phyloP scores from a whole-genome alignment of 1,139 yeast genomes.

The Hansenula lynferdii region DNA sequence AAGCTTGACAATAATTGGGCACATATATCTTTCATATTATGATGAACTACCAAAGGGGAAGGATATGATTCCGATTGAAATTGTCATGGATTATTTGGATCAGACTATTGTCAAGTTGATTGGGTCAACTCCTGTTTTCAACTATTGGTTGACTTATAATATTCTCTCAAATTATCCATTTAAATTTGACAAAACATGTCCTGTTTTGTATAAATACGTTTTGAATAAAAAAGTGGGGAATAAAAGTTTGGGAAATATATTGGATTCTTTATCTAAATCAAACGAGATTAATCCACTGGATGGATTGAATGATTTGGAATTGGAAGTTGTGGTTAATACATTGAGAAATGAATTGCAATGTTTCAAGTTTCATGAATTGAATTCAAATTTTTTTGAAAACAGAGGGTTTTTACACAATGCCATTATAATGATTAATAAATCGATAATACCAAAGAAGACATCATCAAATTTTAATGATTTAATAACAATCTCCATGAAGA shows the following conservation, averaged over 20 bases:
- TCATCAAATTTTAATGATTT: constrained; percentile 9
- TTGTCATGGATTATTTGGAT: constrained; percentile 10
- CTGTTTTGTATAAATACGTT: constrained; percentile 11
- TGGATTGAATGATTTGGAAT: constrained; percentile 1
- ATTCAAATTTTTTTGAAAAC: constrained; percentile 8
- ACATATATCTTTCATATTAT: constrained; percentile 13
- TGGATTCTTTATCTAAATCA: constrained; percentile 6
- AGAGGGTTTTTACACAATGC: constrained; percentile 17
- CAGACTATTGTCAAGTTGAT: neutral
- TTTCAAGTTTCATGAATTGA: constrained; percentile 5
- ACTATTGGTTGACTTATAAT: constrained; percentile 17
- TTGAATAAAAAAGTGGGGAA: no score
- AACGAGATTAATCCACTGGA: no score
- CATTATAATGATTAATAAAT: constrained; percentile 21
- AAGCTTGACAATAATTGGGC: constrained; percentile 15
- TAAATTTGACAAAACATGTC: constrained; percentile 14
- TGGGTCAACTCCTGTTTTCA: neutral
- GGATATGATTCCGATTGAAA: constrained; percentile 10
- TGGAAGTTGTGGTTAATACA: constrained; percentile 14
- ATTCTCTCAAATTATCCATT: constrained; percentile 13
- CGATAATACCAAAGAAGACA: constrained; percentile 4
- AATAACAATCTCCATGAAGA: constrained; percentile 11
- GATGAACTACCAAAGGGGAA: constrained; percentile 1
- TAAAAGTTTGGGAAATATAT: neutral
- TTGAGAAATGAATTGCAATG: constrained; percentile 19